Base-by-base conservation (phyloP, 164 flowering plant genomes). In the grape (Vitis vinifera) region DNA sequence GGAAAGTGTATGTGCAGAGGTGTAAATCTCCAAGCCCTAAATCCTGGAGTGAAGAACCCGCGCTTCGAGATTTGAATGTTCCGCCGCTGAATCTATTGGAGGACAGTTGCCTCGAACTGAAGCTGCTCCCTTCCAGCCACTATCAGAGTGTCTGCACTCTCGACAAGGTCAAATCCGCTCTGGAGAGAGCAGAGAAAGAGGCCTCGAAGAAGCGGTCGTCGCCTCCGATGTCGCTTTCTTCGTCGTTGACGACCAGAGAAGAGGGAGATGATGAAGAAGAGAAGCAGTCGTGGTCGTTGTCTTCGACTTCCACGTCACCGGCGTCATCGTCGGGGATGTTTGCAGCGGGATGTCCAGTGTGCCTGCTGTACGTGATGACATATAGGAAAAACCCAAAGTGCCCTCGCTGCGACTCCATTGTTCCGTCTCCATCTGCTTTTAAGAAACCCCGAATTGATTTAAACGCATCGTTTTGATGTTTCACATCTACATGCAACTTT, bases 111-210 rank as follows among this genome's bases (percentile, higher is more conserved):
- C 68, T 90, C 53, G 94, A 92, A 19, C 77, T 93, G 16, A 91
- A 86, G 79, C 83, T 89, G 0, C 82, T 80, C 1, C 76, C 88
- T 37, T 37, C 44, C 44, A 37, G 44, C 69, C 76, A 70, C 51
- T 86, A 82, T 77, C 86, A 85, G 50, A 90, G 96, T 65, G 94
- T 94, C 0, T 94, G 98, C 85, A 92, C 98, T 1, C 80, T 94
- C 1, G 98, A 94, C 69, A 94, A 88, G 69, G 98, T 94, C 50
- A 94, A 89, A 65, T 91, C 86, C 1, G 98, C 98, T 1, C 85
- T 94, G 0, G 97, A 92, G 69, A 82, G 93, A 75, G 97, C 92
- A 0, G 85, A 84, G 71, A 84, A 72, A 27, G 85, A 85, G 5
- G 75, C 86, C 12, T 11, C 62, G 0, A 86, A 75, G 73, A 88